phyloP scores from a whole-genome alignment of 164 flowering plant genomes.

The Brasenia schreberi region DNA sequence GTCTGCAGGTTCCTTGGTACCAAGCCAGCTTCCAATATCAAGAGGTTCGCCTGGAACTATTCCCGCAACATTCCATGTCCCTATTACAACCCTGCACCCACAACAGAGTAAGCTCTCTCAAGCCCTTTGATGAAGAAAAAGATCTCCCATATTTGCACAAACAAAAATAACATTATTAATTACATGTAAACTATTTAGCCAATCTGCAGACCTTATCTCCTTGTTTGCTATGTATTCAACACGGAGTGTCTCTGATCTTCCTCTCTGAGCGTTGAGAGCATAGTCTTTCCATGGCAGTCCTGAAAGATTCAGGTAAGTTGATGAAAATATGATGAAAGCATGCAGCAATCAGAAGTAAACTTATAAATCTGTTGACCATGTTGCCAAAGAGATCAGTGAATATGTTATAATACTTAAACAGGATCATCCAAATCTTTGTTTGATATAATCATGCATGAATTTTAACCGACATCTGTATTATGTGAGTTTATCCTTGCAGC shows the following conservation, averaged over 20 bases:
- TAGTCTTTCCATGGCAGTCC: constrained; percentile 26
- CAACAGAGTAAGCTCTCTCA: constrained; percentile 1
- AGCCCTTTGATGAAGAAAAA: neutral
- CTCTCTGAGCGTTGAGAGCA: constrained; percentile 45
- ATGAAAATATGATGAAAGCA: neutral
- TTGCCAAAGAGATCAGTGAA: neutral
- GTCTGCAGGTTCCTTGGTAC: constrained; percentile 62
- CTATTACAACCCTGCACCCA: constrained; percentile 48
- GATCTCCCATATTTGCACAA: neutral
- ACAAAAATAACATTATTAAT: too few species aligned
- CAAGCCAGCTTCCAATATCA: constrained; percentile 85
- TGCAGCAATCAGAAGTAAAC: neutral
- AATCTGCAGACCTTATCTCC: constrained; percentile 71
- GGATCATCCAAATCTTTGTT: too few species aligned
- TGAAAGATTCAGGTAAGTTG: constrained; percentile 5
- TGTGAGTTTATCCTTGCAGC: too few species aligned
- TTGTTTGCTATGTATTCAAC: constrained; percentile 69
- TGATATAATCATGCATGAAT: neutral
- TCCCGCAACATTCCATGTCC: constrained; percentile 98
- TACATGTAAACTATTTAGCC: neutral
- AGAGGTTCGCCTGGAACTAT: constrained; percentile 52
- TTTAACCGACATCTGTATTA: too few species aligned
- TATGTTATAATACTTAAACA: neutral
- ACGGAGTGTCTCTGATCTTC: constrained; percentile 79
- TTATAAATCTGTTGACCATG: neutral